Conservation (phyloP, 495 filamentous ascomycete species). For the Xylaria intraflava region DNA sequence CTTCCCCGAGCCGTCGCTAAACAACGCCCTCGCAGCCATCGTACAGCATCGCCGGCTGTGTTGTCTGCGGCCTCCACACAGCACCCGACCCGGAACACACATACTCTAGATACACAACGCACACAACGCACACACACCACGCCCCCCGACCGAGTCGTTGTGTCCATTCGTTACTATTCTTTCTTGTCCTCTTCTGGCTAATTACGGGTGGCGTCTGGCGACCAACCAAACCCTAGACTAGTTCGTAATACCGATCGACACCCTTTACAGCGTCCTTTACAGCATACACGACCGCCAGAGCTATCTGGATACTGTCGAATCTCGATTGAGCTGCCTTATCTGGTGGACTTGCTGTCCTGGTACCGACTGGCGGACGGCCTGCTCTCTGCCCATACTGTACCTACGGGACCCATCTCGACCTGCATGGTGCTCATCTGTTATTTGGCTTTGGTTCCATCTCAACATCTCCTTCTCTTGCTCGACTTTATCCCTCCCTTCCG, state of each 20-base stretch:
- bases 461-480: constrained; percentile 8
- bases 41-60: constrained; percentile 9
- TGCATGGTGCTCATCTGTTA: not conserved
- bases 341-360: not conserved
- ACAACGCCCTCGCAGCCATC: constrained; percentile 6
- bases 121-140: not conserved
- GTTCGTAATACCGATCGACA: constrained; percentile 13
- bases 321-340: not conserved
- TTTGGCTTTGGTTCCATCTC: constrained; percentile 20
- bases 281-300: not conserved
- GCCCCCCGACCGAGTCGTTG: not conserved
- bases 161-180: constrained; percentile 12
- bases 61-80: constrained; percentile 7
- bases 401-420: not conserved
- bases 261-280: constrained; percentile 1
- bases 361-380: no score
- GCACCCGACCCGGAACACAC: constrained; percentile 4
- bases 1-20: constrained; percentile 5
- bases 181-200: constrained; percentile 9
- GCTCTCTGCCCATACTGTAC: constrained; percentile 5
- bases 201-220: not conserved
- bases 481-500: constrained; percentile 21
- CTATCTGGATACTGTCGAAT: not conserved
- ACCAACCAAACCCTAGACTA: constrained; percentile 1
- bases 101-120: not conserved